Base-by-base conservation (phyloP, 169 alveolate species). In the Sarcocystis neurona region DNA sequence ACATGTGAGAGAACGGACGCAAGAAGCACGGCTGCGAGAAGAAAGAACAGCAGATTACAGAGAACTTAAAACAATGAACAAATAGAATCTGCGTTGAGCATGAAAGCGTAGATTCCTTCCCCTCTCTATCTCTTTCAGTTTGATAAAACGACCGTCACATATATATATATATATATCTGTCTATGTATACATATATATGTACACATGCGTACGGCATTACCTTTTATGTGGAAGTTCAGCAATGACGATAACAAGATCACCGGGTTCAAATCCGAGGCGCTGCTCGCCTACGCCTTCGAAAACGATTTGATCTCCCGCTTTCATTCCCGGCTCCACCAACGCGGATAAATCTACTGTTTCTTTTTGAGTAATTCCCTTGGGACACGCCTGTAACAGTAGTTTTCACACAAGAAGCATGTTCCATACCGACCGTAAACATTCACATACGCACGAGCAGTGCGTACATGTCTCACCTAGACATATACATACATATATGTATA, bases 281-380 rank as follows among this genome's bases (percentile, higher is more conserved):
- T 93, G 92, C 50, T 93, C 95, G 15, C 94, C 95, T 58, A 91
- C 87, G 15, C 94, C 95, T 32, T 91, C 95, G 75, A 93, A 93
- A 23, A 79, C 74, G 15, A 91, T 89, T 44, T 89, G 84, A 41
- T 93, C 94, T 46, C 95, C 94, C 1, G 89, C 66, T 60, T 82
- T 74, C 94, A 91, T 90, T 60, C 95, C 95, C 43, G 93, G 41
- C 27, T 93, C 95, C 20, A 93, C 87, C 12, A 82, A 63, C 32
- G 92, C 94, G 1, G 91, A 90, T n/a, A 93, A 79, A 0, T 89
- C 72, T 20, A 92, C 88, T 27, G 91, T 56, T 56, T 92, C 94
- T 66, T 70, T 30, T 44, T 91, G 93, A 0, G 94, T 91, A 39
- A 92, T 90, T 43, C 95, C 95, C 43, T 90, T 90, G 41, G 95